Evolutionary conservation across 2,329 filamentous ascomycete species (phyloP), one percentile per base, ranked within the genome.

Genomic region (Torrubiellomyces zombiae): DNA sequence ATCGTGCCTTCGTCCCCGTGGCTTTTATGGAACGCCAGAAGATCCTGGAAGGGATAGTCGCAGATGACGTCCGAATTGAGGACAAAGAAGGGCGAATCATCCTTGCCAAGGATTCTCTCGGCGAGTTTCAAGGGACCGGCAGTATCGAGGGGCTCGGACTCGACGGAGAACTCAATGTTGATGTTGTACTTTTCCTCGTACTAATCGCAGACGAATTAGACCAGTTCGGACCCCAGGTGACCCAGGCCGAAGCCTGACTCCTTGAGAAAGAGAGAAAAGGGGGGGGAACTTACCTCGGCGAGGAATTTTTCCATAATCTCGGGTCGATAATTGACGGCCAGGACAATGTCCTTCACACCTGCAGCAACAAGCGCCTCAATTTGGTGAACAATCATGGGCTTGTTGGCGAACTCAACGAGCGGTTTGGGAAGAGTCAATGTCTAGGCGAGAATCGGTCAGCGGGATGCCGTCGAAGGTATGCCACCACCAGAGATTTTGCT

Each of bases 321-420:
- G 20, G 86, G 86, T 39, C 86, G 74, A 66, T 98, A 98, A 69
- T 98, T 98, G 55, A 98, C 89, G 33, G 89, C 86, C 30, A 98
- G 72, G 28, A 98, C 86, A 45, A 98, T 92, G 60, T 95, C 85
- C 34, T 82, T 95, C 37, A 95, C 89, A 51, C 86, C 86, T 30
- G 83, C 86, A 32, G 75, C 77, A 40, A 89, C 86, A 39, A 98
- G 69, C 38, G 82, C 83, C 60, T 94, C 83, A 43, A 98, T 81
- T 60, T 98, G 86, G 59, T 95, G 86, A 47, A 91, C 68, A 55
- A 98, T 95, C 86, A 98, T 98, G 51, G 85, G 89, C 60, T 89
- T 86, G 69, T 98, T 98, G 49, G 73, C 83, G 48, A 98, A 98
- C 60, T 98, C 86, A 47, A 98, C 89, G 40, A 98, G 69, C 38